A percentile compares a stretch with the other conserved stretches of the same genome.
Evolutionary conservation across 2,329 filamentous ascomycete genomes (phyloP).

Genomic region (Fusarium cicatricum): DNA sequence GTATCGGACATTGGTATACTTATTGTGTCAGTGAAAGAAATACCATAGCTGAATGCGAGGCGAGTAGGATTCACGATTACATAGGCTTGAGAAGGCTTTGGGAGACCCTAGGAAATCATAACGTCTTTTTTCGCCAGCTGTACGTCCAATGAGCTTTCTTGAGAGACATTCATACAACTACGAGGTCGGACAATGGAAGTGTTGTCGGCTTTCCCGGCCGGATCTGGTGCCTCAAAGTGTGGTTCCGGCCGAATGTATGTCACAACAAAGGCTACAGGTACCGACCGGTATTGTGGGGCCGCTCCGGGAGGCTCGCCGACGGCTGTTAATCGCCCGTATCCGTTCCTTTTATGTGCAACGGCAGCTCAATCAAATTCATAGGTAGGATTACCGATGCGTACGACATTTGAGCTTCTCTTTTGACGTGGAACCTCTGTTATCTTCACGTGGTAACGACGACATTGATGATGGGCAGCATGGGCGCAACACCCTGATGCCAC

Average conservation of each 20-base stretch:
- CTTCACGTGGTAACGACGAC: constrained; percentile 7
- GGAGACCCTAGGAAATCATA: no score
- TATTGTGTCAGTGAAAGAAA: neutral
- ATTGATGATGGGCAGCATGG: neutral
- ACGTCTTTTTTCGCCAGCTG: no score
- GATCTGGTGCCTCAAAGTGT: neutral
- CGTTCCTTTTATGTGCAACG: neutral
- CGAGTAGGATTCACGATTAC: no score
- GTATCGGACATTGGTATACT: neutral
- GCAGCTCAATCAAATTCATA: no score
- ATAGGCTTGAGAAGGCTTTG: no score
- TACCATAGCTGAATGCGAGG: no score
- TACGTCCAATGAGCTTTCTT: no score
- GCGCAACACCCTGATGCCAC: neutral
- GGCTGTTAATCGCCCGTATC: neutral
- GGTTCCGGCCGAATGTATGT: constrained; percentile 1
- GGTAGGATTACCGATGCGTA: no score
- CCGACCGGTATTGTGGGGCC: constrained; percentile 28
- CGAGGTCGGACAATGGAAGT: no score
- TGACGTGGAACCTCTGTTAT: constrained; percentile 5
- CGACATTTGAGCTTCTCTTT: constrained; percentile 1
- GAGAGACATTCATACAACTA: no score
- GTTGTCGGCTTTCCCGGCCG: neutral
- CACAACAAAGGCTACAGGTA: constrained; percentile 4
- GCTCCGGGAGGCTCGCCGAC: constrained; percentile 16